Conservation (phyloP, 441 rosid genomes). For the Hura crepitans region DNA sequence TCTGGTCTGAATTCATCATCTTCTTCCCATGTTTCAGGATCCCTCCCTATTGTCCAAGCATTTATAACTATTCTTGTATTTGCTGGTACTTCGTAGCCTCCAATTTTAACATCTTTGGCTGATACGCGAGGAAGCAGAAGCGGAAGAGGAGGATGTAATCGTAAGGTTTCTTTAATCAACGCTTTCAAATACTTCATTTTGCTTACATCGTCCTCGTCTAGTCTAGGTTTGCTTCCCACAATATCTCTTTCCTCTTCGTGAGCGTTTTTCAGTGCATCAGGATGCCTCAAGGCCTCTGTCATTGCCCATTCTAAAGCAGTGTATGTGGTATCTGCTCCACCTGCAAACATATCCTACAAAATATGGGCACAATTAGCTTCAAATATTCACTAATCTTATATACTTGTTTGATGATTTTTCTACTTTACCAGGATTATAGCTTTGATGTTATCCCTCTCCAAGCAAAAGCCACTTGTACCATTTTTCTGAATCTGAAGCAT, state of each 20-base stretch:
- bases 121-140: constrained; percentile 39
- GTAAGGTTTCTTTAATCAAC: no score
- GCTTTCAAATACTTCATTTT: no score
- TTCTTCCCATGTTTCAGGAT: constrained; percentile 29
- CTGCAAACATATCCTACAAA: constrained; percentile 35
- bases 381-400: neutral
- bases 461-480: constrained; percentile 15
- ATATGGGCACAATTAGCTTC: neutral
- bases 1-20: neutral
- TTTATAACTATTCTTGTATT: constrained; percentile 38
- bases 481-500: constrained; percentile 31
- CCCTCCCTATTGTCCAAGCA: constrained; percentile 43
- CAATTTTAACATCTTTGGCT: constrained; percentile 27
- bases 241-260: no score
- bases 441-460: constrained; percentile 28
- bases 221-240: no score
- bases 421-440: constrained; percentile 17
- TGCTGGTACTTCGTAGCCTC: constrained; percentile 33
- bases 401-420: no score
- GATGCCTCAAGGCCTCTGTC: no score
- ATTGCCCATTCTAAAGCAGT: no score
- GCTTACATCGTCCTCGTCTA: no score
- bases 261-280: no score
- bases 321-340: constrained; percentile 40
- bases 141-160: constrained; percentile 38